Base-by-base conservation (phyloP, 1,284 basidiomycete species). In the Malassezia dermatis region DNA sequence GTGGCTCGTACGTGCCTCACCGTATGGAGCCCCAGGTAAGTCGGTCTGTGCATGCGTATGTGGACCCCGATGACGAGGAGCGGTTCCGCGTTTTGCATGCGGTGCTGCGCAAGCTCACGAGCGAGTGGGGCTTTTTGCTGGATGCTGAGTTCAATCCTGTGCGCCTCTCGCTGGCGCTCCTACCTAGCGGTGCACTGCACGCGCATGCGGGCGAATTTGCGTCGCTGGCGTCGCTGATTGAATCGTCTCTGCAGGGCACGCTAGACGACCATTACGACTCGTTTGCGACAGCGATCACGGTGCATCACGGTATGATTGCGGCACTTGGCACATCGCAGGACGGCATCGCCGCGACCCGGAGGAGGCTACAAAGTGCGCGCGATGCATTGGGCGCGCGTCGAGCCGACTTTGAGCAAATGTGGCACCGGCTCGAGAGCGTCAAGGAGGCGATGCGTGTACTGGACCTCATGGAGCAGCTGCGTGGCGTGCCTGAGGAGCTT, bases 401-500 rank as follows among this genome's bases (percentile, higher is more conserved):
- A 2, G 67, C 69, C 8, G 71, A 74, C 41, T 58, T 74, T 15
- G 70, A 73, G n/a, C 70, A 73, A 30, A 67, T 73, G 62, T 74
- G 71, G 71, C 65, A 69, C 45, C 65, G 69, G 11, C 53, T 63
- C 10, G 65, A 74, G 49, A 61, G 56, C 2, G 65, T 74, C 48
- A 69, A 73, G 51, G 71, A 74, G 48, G 63, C 65, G 21, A 55
- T 73, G 23, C 54, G 64, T 19, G 59, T 74, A 28, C 56, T 74
- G 35, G 64, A 65, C 23, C 53, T 63, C 8, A 56, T 73, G 23
- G 71, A 74, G 71, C 81, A 86, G 65, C 78, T 99, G 34, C 91
- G 90, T 75, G 80, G 84, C 44, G 85, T 96, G 0, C 93, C 94
- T 1, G 94, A 98, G 68, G 80, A 84, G 19, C 79, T 99, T 26